Percentiles rank a stretch among this genome's conserved stretches.
Conservation (phyloP, 306 rosid genomes). For the Cicer judaicum region DNA sequence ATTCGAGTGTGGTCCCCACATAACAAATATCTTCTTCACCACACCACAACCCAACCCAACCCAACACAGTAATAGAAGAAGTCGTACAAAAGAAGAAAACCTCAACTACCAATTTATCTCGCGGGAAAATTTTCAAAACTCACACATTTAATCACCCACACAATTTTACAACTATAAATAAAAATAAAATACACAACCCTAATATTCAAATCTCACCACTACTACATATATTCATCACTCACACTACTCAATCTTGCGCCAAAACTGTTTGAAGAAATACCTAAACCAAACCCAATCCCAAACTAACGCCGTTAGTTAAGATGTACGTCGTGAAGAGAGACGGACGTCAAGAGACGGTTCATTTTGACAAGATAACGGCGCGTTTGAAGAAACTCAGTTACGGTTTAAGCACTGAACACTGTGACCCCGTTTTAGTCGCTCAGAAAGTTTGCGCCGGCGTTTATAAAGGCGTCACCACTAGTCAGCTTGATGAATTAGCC, state of each 20-base stretch:
- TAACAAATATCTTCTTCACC: background rate
- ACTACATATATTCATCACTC: background rate
- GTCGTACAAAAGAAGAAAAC: background rate
- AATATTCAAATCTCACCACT: background rate
- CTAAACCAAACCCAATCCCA: background rate
- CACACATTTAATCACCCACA: background rate
- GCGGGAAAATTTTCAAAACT: constrained; percentile 6
- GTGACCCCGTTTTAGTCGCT: constrained; percentile 84
- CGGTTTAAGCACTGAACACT: constrained; percentile 79
- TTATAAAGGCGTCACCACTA: constrained; percentile 92
- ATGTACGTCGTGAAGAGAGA: constrained; percentile 95
- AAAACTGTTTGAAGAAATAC: constrained; percentile 63
- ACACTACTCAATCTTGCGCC: constrained; percentile 25
- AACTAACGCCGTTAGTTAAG: background rate
- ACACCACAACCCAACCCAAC: background rate
- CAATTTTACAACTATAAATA: background rate
- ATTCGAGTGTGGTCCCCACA: background rate
- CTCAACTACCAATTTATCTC: background rate
- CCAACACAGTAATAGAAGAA: background rate
- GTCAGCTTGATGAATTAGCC: constrained; percentile 92
- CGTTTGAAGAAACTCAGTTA: constrained; percentile 92
- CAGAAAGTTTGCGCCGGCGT: constrained; percentile 98
- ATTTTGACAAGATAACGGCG: constrained; percentile 93
- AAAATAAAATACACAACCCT: constrained; percentile 40
- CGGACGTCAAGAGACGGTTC: constrained; percentile 89